Base-by-base conservation (phyloP, 805 yeast genomes). In the Tanozyma kutaoensis region DNA sequence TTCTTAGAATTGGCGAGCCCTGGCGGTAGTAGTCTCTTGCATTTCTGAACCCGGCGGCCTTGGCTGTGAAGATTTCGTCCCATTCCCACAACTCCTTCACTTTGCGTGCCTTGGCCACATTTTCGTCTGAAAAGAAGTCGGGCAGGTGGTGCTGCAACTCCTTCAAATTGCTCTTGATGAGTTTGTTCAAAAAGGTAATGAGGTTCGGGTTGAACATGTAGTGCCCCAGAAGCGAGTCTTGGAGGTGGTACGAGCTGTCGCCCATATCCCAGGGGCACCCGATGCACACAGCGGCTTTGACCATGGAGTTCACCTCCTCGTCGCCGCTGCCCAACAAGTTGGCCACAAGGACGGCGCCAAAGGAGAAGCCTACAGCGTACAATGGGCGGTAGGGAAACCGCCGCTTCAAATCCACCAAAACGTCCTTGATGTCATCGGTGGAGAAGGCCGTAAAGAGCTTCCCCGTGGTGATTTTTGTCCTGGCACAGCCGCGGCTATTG, bases 261-360 rank as follows among this genome's bases (percentile, higher is more conserved):
- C 50, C 46, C 46, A 81, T 49, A 41, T 81, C 88, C 88, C 91
- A 81, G 2, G 93, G 88, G 22, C 77, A 73, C 6, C 80, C 62
- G 4, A 72, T 58, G 12, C 48, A 28, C 22, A 66, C 58, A 1
- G 80, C 85, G 15, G 76, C 71, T 28, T 48, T 40, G 22, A 57
- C 39, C 6, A 47, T 23, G 15, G 57, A 47, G n/a, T 56, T 42
- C 4, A 27, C 24, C 14, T 37, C 43, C 1, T 53, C 62, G 8
- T 67, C 69, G 37, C 72, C 73, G 41, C 70, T 76, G 8, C 85
- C 88, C 13, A 81, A 45, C 46, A 73, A 81, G 43, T 81, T 82
- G 16, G 78, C 64, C 33, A 80, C 55, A 18, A 81, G 62, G 3
- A 75, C 63, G 0, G 78, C 86, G 2, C 94, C 94, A 28, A 81